These are phyloP conservation scores for Novymonas esmeraldas DNA, from an alignment of 208 protist species.

Conservation along the genomic window DNA sequence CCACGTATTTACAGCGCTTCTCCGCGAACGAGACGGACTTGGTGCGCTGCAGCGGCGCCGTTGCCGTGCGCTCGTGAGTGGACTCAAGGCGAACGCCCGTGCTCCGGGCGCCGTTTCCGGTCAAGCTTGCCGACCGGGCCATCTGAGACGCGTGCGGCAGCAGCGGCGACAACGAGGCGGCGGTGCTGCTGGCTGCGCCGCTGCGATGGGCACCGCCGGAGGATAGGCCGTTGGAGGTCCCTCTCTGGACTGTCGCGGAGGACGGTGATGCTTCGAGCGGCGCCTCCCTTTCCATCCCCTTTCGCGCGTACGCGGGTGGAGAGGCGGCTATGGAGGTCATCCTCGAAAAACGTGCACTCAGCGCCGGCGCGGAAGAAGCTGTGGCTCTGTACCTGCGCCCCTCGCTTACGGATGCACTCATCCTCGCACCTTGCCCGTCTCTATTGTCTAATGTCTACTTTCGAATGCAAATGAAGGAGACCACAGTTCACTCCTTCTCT, in stretches of 20 bases:
- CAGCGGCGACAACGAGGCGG: constrained; percentile 1
- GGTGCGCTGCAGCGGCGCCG: constrained; percentile 13
- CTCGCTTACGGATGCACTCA: constrained; percentile 16
- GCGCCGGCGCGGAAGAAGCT: constrained; percentile 4
- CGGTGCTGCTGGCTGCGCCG: not conserved
- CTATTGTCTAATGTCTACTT: not conserved
- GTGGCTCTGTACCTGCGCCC: not conserved
- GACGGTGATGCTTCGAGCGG: not conserved
- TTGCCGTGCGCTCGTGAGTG: constrained; percentile 13
- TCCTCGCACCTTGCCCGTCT: not conserved
- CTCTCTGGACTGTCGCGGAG: not conserved
- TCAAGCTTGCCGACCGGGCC: not conserved
- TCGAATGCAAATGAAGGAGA: too few species aligned
- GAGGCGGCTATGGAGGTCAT: not conserved
- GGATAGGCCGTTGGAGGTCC: constrained; percentile 6
- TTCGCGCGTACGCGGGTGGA: not conserved
- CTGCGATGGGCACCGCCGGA: constrained; percentile 12
- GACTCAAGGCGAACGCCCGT: constrained; percentile 18
- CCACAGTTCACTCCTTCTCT: not conserved
- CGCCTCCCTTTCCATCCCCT: constrained; percentile 2
- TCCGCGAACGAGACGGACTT: constrained; percentile 13
- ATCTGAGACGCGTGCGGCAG: not conserved
- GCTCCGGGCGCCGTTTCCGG: constrained; percentile 8
- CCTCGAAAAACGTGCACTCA: constrained; percentile 13
- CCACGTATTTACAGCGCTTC: constrained; percentile 43